These are phyloP conservation scores for Ramaria rubella DNA, from an alignment of 768 basidiomycete species.

Conservation along the genomic window DNA sequence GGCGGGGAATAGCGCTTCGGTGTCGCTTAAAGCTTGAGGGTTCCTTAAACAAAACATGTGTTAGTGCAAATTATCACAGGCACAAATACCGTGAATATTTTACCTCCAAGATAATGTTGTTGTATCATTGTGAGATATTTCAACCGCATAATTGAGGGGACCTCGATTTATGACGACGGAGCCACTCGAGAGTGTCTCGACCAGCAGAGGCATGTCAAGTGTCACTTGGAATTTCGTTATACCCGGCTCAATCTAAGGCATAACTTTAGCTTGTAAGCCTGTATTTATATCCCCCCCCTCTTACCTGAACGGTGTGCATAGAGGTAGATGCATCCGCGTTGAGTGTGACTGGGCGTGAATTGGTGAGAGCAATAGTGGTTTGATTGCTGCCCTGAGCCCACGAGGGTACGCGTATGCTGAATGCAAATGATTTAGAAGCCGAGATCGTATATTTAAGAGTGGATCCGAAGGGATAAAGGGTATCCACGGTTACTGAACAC, in stretches of 20 bases:
- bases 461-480: conserved; percentile 1
- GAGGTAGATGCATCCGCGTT: background rate
- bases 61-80: background rate
- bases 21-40: background rate
- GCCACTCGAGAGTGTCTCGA: background rate
- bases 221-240: background rate
- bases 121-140: background rate
- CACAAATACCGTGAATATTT: background rate
- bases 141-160: background rate
- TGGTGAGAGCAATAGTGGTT: background rate
- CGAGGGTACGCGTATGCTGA: background rate
- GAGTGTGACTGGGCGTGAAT: background rate
- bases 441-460: background rate
- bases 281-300: background rate
- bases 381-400: background rate
- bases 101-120: background rate
- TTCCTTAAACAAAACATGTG: background rate
- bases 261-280: background rate
- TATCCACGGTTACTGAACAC: conserved; percentile 1
- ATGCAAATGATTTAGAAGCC: background rate
- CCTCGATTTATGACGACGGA: background rate
- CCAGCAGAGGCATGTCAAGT: background rate
- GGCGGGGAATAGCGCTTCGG: background rate
- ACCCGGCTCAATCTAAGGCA: background rate
- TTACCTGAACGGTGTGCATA: background rate